Evolutionary conservation across 2,329 filamentous ascomycete species (phyloP), one percentile per base, ranked within the genome.

Genomic region (Westerdykella sp.): DNA sequence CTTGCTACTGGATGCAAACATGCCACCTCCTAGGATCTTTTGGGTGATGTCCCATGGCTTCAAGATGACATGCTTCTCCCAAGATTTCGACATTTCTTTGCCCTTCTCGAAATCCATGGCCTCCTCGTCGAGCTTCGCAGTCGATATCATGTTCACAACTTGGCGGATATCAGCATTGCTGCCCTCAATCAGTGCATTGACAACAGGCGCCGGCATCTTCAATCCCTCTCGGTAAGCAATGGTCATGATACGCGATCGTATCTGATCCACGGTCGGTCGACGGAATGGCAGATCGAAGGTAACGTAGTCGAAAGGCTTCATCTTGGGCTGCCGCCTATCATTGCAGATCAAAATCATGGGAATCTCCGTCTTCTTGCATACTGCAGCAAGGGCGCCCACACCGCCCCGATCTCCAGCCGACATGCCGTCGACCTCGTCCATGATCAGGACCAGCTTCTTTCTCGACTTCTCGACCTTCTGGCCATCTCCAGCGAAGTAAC

Each of bases 391-490:
- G 23, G 93, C 93, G 40, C 90, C 93, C 38, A 98, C 93, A 66
- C 93, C 93, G 53, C 93, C 93, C 48, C 93, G 84, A 63, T 98
- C 93, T 62, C 93, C 93, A 30, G 88, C 90, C 48, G 91, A 97
- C 93, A 98, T 97, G 41, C 93, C 93, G 59, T 98, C 93, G 4
- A 98, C 93, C 69, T 98, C 93, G 56, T 98, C 93, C 93, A 98
- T 97, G 69, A 98, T 88, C 39, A 98, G 73, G 5, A 96, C 87
- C 28, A 97, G 81, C 56, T 96, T 96, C 73, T 94, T 95, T 73
- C 93, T 97, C 13, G 76, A 75, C 4, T 73, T 69, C 36, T 96
- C 85, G 3, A 95, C 82, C 44, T 83, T 78, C 67, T 93, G 87
- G 18, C 86, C 85, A 43, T 90, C 86, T 2, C 81, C 82, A 6